phyloP scores from a whole-genome alignment of 2,329 filamentous ascomycete species.

The Phaeophleospora eucalypticola region DNA sequence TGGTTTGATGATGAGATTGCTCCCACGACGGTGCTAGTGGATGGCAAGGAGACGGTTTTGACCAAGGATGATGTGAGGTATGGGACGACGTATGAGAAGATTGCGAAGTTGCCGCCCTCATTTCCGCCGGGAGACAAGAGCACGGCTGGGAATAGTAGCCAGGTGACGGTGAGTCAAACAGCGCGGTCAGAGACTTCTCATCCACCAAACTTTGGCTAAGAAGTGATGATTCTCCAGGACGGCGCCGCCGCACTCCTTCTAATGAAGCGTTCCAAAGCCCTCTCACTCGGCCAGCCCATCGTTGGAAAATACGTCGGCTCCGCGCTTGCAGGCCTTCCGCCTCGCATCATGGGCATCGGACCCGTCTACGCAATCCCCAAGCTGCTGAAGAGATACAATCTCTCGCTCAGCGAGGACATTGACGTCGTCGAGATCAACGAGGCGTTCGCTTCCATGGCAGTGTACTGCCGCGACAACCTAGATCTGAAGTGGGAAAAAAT shows the following conservation, averaged over 20 bases:
- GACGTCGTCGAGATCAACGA: conserved; percentile 92
- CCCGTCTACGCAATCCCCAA: conserved; percentile 81
- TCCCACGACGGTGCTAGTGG: conserved; percentile 57
- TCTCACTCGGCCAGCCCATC: conserved; percentile 65
- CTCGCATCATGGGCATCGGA: conserved; percentile 86
- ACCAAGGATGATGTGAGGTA: conserved; percentile 60
- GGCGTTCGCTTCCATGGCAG: conserved; percentile 59
- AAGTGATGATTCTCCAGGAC: no score
- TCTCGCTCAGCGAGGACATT: conserved; percentile 54
- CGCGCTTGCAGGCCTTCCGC: conserved; percentile 55
- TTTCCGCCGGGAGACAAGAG: conserved; percentile 69
- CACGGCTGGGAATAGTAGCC: conserved; percentile 74
- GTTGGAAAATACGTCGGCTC: conserved; percentile 78
- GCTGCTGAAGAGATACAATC: conserved; percentile 51
- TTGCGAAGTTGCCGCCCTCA: conserved; percentile 76
- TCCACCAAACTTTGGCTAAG: no score
- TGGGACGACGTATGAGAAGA: conserved; percentile 65
- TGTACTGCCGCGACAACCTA: conserved; percentile 67
- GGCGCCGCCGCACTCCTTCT: conserved; percentile 79
- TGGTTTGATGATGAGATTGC: conserved; percentile 74
- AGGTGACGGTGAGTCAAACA: conserved; percentile 56
- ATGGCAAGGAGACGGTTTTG: conserved; percentile 56
- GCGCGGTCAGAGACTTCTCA: no score
- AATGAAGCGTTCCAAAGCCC: conserved; percentile 71
- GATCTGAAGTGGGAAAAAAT: conserved; percentile 68